Percentiles rank a stretch among this genome's conserved stretches.
These are phyloP conservation scores for Aphanomyces cochlioides DNA, from an alignment of 352 stramenopile genomes.

Conservation along the genomic window DNA sequence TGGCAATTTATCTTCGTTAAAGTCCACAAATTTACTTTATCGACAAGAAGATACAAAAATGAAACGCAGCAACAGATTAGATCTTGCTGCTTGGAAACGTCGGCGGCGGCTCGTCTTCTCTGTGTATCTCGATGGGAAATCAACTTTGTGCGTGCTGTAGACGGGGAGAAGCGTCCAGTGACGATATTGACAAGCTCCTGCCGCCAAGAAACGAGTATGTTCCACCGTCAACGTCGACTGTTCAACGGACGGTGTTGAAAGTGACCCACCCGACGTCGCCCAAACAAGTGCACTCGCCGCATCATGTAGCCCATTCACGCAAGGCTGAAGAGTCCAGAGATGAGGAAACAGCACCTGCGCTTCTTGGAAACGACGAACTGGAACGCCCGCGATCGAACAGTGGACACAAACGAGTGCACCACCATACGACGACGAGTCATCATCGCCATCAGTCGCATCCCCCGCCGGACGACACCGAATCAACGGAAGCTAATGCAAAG, in stretches of 20 bases:
- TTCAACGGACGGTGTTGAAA: not conserved
- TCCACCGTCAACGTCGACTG: conserved; percentile 5
- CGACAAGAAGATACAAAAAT: no score
- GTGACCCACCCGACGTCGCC: not conserved
- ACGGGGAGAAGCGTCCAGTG: not conserved
- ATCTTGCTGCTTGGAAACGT: no score
- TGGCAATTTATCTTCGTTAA: no score
- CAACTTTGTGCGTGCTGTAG: conserved; percentile 18
- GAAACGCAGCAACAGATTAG: no score
- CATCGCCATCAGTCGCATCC: no score
- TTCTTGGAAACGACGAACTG: not conserved
- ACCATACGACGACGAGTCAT: no score
- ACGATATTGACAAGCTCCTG: conserved; percentile 12
- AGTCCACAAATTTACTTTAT: no score
- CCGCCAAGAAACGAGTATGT: conserved; percentile 26
- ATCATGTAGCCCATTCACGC: not conserved
- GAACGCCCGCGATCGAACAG: not conserved
- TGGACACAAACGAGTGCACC: not conserved
- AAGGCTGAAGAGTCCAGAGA: not conserved
- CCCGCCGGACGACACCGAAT: no score
- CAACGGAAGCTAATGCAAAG: no score
- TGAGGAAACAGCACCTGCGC: not conserved
- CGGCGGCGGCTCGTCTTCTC: no score
- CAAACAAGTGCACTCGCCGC: not conserved
- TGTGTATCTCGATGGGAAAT: conserved; percentile 14